These are phyloP conservation scores for Irpex rosettiformis DNA, from an alignment of 1,284 basidiomycete species.

Conservation along the genomic window DNA sequence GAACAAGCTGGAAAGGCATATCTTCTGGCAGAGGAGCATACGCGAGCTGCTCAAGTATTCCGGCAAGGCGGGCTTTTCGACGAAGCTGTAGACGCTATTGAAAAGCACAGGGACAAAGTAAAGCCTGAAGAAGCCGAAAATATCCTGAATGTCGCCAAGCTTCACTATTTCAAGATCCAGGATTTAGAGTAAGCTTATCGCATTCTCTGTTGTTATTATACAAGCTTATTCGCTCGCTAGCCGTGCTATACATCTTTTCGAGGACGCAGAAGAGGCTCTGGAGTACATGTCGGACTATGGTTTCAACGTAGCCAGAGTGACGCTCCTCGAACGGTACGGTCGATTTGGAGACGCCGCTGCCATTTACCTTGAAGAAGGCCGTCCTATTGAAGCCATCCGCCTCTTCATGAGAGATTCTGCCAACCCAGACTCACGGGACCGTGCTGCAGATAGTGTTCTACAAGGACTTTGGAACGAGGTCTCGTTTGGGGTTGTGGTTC, in stretches of 20 bases:
- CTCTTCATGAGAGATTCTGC: conserved; percentile 36
- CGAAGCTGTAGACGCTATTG: conserved; percentile 47
- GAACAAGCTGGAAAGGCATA: conserved; percentile 45
- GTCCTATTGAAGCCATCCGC: conserved; percentile 43
- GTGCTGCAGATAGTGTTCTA: conserved; percentile 23
- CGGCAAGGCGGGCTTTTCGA: conserved; percentile 49
- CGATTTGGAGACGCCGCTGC: conserved; percentile 51
- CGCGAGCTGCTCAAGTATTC: conserved; percentile 42
- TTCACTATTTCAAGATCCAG: conserved; percentile 48
- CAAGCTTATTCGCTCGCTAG: conserved; percentile 27
- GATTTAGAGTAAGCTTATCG: conserved; percentile 38
- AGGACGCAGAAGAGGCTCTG: conserved; percentile 46
- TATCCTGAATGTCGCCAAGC: conserved; percentile 47
- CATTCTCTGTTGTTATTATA: background rate
- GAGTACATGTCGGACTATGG: conserved; percentile 57
- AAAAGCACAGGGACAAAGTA: conserved; percentile 31
- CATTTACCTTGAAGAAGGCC: conserved; percentile 49
- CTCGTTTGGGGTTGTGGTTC: conserved; percentile 22
- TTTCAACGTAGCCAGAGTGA: conserved; percentile 48
- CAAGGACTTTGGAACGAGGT: conserved; percentile 26
- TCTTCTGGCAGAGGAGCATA: conserved; percentile 40
- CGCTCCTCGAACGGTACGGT: conserved; percentile 44
- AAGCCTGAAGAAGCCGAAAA: conserved; percentile 32
- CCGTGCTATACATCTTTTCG: conserved; percentile 47
- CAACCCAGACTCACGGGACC: background rate